Conservation (phyloP, 192 early-diverging fungal genomes). For the Coemansia guatemalensis region DNA sequence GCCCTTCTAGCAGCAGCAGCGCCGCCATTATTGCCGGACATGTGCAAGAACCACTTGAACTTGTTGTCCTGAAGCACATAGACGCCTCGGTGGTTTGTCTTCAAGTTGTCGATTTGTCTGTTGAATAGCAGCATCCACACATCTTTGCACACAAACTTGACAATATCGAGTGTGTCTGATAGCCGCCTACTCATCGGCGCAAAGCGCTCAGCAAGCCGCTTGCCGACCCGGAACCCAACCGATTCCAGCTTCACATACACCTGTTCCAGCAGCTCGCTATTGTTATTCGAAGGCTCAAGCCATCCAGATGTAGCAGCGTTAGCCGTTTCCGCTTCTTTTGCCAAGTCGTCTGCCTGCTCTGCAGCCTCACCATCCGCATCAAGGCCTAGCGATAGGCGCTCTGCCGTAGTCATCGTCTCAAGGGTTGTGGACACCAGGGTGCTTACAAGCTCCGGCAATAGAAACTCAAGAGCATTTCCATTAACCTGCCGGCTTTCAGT, state of each 20-base stretch:
- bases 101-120: constrained; percentile 98
- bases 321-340: neutral
- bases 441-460: constrained; percentile 44
- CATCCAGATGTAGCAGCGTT: constrained; percentile 25
- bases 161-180: constrained; percentile 89
- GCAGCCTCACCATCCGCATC: neutral
- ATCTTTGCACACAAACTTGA: constrained; percentile 99
- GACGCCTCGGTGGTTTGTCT: constrained; percentile 97
- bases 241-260: constrained; percentile 90
- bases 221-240: constrained; percentile 88
- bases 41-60: constrained; percentile 92
- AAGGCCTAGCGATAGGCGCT: constrained; percentile 15
- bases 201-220: constrained; percentile 85
- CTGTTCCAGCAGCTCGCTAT: constrained; percentile 78
- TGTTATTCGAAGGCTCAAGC: constrained; percentile 33
- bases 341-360: neutral
- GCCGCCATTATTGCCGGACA: constrained; percentile 80
- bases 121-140: constrained; percentile 94
- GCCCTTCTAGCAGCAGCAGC: constrained; percentile 77
- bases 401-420: constrained; percentile 21
- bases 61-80: constrained; percentile 98
- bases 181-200: constrained; percentile 86
- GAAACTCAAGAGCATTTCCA: constrained; percentile 39
- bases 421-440: constrained; percentile 37
- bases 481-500: constrained; percentile 39